Base-by-base conservation (phyloP, 768 basidiomycete genomes). In the Boletus pseudo-olivaceus region DNA sequence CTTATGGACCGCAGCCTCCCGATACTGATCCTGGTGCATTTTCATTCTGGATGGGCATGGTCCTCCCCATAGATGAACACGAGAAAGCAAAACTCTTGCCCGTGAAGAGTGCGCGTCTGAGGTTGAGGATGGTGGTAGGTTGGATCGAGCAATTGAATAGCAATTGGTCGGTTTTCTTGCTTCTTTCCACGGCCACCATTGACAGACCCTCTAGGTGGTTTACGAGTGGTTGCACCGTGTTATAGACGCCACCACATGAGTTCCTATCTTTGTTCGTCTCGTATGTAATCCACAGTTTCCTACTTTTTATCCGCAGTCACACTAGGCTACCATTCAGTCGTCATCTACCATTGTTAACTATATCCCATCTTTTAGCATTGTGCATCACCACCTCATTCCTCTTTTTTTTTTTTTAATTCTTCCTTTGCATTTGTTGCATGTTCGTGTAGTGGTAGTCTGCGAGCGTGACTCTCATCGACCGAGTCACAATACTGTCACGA, bases 1-100 rank as follows among this genome's bases (percentile, higher is more conserved):
- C 86, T 0, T 89, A 88, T 65, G 92, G 92, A 3, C 74, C 79
- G 5, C 87, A 90, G 77, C 93, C 93, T 1, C 62, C 70, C 6
- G 66, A 75, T 23, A 63, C 55, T 12, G 87, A 93, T 68, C 81
- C 85, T 0, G 78, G 78, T 27, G 73, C 78, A 23, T 93, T 96
- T 69, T 83, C 84, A 33, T 97, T 89, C 70, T 96, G 91, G 90
- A 92, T 96, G 74, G 92, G 90, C 1, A 78, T 83, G 68, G 84
- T 96, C 35, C 82, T 98, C 46, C 90, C 94, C 34, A 92, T 98
- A 65, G 92, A 96, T 68, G 90, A 96, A 53, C 80, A 85, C 62
- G 89, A 93, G 74, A 92, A 94, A 69, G 78, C 92, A 12, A 88
- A 93, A 62, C 79, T 98, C 9, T 76, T 95, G 11, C 90, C 92